Conservation (phyloP, 306 rosid genomes). For the Acacia melanoxylon region DNA sequence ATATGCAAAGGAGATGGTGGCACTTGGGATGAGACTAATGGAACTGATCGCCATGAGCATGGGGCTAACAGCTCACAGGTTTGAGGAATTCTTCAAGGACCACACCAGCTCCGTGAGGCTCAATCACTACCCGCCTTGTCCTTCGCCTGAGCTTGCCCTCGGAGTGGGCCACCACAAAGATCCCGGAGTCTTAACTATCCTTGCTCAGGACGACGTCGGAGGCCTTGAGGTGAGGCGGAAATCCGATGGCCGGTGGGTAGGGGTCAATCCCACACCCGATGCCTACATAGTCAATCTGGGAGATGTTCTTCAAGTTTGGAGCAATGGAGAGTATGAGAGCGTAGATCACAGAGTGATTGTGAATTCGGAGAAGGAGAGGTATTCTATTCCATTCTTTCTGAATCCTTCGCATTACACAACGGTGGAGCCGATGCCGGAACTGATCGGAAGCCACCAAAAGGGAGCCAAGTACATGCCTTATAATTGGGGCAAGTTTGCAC, state of each 20-base stretch:
- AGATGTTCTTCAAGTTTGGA: too few relatives aligned
- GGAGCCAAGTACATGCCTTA: constrained; percentile 38
- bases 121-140: not conserved
- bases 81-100: constrained; percentile 29
- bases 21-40: constrained; percentile 60
- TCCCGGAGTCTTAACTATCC: not conserved
- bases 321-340: not conserved
- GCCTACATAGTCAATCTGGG: not conserved
- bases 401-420: too few relatives aligned
- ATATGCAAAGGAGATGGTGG: constrained; percentile 59
- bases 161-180: not conserved
- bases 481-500: constrained; percentile 49
- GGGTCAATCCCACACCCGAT: constrained; percentile 26
- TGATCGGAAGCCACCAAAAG: constrained; percentile 31
- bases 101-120: not conserved
- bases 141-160: not conserved
- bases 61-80: constrained; percentile 46
- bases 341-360: constrained; percentile 17
- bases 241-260: not conserved
- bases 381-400: constrained; percentile 17
- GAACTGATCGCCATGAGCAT: constrained; percentile 48
- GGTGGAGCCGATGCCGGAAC: constrained; percentile 37
- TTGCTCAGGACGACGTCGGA: not conserved
- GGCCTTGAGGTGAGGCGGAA: not conserved
- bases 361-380: constrained; percentile 45